Evolutionary conservation across 345 rosid genomes (phyloP), one percentile per base, ranked within the genome.

Genomic region (Psidium friedrichsthalianum): DNA sequence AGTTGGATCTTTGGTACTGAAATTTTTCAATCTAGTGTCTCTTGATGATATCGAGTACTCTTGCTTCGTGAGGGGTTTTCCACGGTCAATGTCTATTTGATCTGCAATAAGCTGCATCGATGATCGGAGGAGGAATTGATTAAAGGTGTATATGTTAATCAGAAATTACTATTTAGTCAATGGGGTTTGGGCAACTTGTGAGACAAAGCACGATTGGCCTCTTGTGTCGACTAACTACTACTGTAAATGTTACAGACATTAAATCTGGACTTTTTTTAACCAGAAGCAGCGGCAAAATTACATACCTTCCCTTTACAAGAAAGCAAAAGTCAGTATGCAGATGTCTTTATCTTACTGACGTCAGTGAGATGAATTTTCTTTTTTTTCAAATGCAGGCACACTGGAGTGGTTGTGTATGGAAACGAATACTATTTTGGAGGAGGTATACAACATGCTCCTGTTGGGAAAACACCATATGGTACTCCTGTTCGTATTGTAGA

Each of bases 351-450:
- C 42, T 69, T 69, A 36, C 80, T 69, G 80, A 69, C 47, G 36
- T 69, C 47, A 32, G 36, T 36, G 47, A 18, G 20, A 18, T 69
- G 13, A 32, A 69, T 16, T 36, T 36, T 69, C 18, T 69, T 3
- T 69, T 32, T 69, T 3, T 10, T 56, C 1, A 0, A 69, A 69
- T 12, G 44, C 86, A 97, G 99, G 99, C 99, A 97, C 89, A 96
- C 99, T 7, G 99, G 99, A 12, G 83, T 97, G 25, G 95, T 94
- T 81, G 96, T 95, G 36, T 96, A 95, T 82, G 99, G 97, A 32
- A 91, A 85, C 11, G 99, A 97, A 84, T 97, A 96, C 86, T 97
- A 84, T 85, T 95, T 97, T 86, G 98, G 99, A 36, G 96, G 96
- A 88, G 99, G 99, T 16, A 97, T 97, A 83, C 99, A 96, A 40